Evolutionary conservation across 2,329 filamentous ascomycete species (phyloP).

Genomic region (Aureobasidium sp.): DNA sequence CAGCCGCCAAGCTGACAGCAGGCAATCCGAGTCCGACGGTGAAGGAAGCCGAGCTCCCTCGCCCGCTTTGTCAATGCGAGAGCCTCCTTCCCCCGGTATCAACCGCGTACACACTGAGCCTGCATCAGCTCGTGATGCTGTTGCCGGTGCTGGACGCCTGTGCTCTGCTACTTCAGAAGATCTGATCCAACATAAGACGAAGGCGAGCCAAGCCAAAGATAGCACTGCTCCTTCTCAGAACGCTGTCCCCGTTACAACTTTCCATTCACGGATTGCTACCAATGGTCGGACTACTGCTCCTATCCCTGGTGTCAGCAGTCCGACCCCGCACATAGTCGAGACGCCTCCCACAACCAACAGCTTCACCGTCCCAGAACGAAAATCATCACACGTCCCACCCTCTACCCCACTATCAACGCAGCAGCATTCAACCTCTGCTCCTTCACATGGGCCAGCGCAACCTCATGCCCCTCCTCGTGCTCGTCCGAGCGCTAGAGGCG

Average conservation of each 20-base stretch:
- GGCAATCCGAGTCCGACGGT: slow-evolving; percentile 36
- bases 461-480: not conserved
- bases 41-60: slow-evolving; percentile 36
- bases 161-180: slow-evolving; percentile 24
- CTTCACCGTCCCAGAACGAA: slow-evolving; percentile 41
- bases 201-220: not conserved
- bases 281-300: slow-evolving; percentile 49
- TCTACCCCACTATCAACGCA: not conserved
- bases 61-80: slow-evolving; percentile 31
- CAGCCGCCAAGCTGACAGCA: slow-evolving; percentile 52
- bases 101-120: slow-evolving; percentile 65
- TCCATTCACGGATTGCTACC: slow-evolving; percentile 49
- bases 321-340: slow-evolving; percentile 56
- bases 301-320: slow-evolving; percentile 38
- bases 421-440: not conserved
- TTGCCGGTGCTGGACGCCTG: slow-evolving; percentile 21
- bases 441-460: slow-evolving; percentile 24
- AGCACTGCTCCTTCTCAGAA: slow-evolving; percentile 16
- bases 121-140: slow-evolving; percentile 25
- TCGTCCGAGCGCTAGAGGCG: slow-evolving; percentile 25
- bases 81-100: slow-evolving; percentile 46
- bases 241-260: slow-evolving; percentile 33
- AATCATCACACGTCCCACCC: slow-evolving; percentile 36
- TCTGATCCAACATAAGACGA: slow-evolving; percentile 12
- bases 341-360: slow-evolving; percentile 39